Percentiles rank a stretch among this genome's conserved stretches.
Conservation (phyloP, 257 asterid species). For the Nicotiana otophora region DNA sequence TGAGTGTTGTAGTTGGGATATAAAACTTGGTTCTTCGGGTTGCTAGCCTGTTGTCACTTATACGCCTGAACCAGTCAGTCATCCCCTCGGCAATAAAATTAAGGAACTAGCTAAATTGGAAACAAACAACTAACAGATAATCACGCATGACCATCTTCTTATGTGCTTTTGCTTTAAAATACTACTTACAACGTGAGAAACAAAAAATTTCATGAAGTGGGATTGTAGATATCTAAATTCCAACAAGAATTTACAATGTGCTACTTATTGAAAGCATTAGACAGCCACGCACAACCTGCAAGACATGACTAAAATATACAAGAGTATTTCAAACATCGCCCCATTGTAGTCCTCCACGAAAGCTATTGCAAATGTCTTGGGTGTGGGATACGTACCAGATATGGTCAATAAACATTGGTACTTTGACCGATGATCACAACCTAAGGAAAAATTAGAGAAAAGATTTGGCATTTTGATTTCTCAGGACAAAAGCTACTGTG, state of each 20-base stretch:
- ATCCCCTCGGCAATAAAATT: background rate
- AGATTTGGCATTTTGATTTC: too few species aligned
- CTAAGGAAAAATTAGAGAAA: too few species aligned
- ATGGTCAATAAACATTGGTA: too few species aligned
- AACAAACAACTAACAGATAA: background rate
- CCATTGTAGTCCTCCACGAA: background rate
- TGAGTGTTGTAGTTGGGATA: background rate
- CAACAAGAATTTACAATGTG: background rate
- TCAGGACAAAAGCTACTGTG: too few species aligned
- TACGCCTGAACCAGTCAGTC: constrained; percentile 1
- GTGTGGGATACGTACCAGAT: too few species aligned
- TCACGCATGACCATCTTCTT: background rate
- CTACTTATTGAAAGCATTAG: background rate
- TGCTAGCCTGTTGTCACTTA: background rate
- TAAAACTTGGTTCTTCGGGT: background rate
- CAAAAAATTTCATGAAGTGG: background rate
- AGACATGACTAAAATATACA: background rate
- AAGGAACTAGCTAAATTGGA: background rate
- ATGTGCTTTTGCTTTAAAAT: background rate
- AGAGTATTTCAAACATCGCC: background rate
- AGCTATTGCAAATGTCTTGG: background rate
- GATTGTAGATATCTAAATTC: background rate
- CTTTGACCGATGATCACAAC: too few species aligned
- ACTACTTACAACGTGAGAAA: background rate
- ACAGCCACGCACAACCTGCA: background rate